These are phyloP conservation scores for Fusarium sp. DNA, from an alignment of 2,329 filamentous ascomycete species.

Conservation along the genomic window DNA sequence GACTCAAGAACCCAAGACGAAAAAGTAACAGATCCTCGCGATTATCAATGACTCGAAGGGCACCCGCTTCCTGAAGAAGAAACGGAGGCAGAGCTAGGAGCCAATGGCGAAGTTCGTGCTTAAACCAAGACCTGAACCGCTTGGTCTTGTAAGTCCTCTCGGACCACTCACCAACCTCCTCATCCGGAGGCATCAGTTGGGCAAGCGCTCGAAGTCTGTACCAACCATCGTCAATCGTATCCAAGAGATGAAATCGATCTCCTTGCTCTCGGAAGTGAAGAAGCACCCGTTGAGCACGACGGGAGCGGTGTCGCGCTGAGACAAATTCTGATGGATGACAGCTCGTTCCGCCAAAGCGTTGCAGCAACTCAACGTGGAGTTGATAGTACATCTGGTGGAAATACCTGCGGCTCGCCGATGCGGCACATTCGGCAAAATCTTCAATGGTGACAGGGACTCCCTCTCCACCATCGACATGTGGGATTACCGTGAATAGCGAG, in stretches of 20 bases:
- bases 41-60: neutral
- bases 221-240: neutral
- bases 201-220: neutral
- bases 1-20: neutral
- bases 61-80: neutral
- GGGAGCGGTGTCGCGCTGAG: neutral
- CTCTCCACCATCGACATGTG: neutral
- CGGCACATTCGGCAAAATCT: neutral
- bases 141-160: neutral
- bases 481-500: neutral
- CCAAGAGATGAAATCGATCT: neutral
- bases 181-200: neutral
- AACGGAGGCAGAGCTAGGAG: neutral
- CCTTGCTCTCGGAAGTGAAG: neutral
- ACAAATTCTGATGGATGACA: neutral
- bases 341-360: neutral
- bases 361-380: neutral
- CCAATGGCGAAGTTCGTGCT: neutral
- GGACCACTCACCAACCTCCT: neutral
- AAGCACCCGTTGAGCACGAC: neutral
- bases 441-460: neutral
- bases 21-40: neutral
- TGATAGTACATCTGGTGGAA: neutral
- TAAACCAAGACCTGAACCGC: neutral
- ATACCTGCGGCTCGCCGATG: neutral